Percentiles rank a stretch among this genome's conserved stretches.
Conservation (phyloP, 441 rosid genomes). For the Croton setiger region DNA sequence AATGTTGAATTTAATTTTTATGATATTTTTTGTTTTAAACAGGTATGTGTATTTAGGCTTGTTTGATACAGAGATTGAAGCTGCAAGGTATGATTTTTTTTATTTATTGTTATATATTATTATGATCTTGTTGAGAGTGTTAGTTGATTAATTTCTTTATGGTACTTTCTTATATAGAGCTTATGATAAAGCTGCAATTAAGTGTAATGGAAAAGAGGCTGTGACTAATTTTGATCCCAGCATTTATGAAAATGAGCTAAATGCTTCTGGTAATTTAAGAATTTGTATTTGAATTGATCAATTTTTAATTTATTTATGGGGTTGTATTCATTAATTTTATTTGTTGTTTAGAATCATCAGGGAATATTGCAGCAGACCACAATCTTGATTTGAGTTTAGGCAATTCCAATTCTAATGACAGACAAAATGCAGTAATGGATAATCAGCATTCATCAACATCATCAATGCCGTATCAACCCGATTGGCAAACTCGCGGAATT, state of each 20-base stretch:
- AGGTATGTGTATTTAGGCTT: slow-evolving; percentile 95
- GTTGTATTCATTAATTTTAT: background rate
- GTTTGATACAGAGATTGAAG: slow-evolving; percentile 96
- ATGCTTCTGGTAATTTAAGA: slow-evolving; percentile 39
- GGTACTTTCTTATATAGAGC: slow-evolving; percentile 46
- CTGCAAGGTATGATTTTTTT: slow-evolving; percentile 60
- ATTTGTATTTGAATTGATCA: background rate
- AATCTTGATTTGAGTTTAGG: slow-evolving; percentile 93
- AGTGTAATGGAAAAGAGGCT: slow-evolving; percentile 94
- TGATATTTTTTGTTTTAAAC: slow-evolving; percentile 17
- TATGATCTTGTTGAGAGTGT: background rate
- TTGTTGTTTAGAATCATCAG: slow-evolving; percentile 41
- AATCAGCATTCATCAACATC: slow-evolving; percentile 25
- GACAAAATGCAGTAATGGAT: slow-evolving; percentile 25
- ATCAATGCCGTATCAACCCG: slow-evolving; percentile 19
- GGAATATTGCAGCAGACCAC: slow-evolving; percentile 51
- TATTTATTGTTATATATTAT: too few species aligned
- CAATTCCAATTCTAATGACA: slow-evolving; percentile 38
- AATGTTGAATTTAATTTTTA: background rate
- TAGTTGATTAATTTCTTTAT: background rate
- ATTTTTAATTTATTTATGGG: background rate
- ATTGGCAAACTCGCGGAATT: slow-evolving; percentile 36
- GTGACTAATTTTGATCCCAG: slow-evolving; percentile 94
- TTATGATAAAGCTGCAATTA: slow-evolving; percentile 95
- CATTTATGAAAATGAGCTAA: slow-evolving; percentile 76